phyloP scores from a whole-genome alignment of 768 basidiomycete genomes.

The Mycena latifolia region DNA sequence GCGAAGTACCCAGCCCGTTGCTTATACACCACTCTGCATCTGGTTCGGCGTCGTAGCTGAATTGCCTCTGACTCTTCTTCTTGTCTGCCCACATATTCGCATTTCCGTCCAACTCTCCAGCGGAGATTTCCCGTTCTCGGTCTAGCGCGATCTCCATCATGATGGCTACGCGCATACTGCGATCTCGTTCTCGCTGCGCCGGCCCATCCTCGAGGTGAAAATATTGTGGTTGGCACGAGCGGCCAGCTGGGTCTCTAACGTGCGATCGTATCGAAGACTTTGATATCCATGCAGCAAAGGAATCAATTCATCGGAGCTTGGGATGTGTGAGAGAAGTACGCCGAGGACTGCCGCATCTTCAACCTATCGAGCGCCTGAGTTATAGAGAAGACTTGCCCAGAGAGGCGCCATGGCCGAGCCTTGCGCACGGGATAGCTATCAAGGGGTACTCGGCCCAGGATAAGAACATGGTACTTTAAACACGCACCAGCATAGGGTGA shows the following conservation, averaged over 20 bases:
- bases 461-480: too few species aligned
- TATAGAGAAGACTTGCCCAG: too few species aligned
- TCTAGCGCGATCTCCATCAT: conserved; percentile 48
- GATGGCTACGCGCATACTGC: conserved; percentile 58
- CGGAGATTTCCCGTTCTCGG: conserved; percentile 34
- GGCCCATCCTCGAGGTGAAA: conserved; percentile 69
- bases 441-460: too few species aligned
- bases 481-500: neutral
- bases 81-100: conserved; percentile 72
- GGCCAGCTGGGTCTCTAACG: conserved; percentile 60
- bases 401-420: neutral
- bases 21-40: conserved; percentile 63
- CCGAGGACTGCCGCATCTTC: conserved; percentile 57
- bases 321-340: conserved; percentile 61
- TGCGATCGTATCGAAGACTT: conserved; percentile 61
- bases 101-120: conserved; percentile 44
- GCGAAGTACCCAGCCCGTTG: too few species aligned
- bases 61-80: conserved; percentile 59
- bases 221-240: conserved; percentile 60
- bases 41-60: conserved; percentile 66
- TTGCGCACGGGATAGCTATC: neutral
- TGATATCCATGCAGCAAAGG: conserved; percentile 67
- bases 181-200: conserved; percentile 63
- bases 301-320: conserved; percentile 48
- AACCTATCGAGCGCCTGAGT: conserved; percentile 30